Conservation (phyloP, 2,329 filamentous ascomycete species). For the Colletotrichum sp. region DNA sequence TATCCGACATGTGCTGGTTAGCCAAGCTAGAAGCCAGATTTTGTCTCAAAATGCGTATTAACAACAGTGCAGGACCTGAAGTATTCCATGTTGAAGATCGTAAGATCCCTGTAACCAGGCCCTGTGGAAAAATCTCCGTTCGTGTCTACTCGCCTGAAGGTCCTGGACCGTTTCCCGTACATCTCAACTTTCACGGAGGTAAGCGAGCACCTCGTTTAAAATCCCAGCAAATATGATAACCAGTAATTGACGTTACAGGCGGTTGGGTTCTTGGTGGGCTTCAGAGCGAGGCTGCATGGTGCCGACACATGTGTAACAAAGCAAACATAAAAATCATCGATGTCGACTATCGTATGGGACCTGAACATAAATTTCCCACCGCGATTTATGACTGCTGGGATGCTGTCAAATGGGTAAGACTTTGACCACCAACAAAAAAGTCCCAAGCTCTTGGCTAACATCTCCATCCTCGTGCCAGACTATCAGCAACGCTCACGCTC, state of each 20-base stretch:
- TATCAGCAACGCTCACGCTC: neutral
- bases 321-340: slow-evolving; percentile 31
- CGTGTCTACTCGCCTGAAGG: slow-evolving; percentile 31
- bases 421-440: neutral
- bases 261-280: slow-evolving; percentile 30
- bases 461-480: neutral
- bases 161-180: slow-evolving; percentile 27
- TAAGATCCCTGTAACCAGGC: slow-evolving; percentile 27
- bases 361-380: slow-evolving; percentile 27
- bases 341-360: slow-evolving; percentile 31
- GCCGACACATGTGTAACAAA: slow-evolving; percentile 29
- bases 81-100: slow-evolving; percentile 7
- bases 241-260: neutral
- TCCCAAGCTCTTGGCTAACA: neutral
- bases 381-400: slow-evolving; percentile 30
- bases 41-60: no score
- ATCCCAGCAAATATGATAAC: neutral
- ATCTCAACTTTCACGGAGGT: slow-evolving; percentile 30
- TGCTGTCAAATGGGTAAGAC: slow-evolving; percentile 31
- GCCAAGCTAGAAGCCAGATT: neutral
- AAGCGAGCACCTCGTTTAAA: neutral
- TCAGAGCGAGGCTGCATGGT: slow-evolving; percentile 29
- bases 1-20: slow-evolving; percentile 29
- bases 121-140: slow-evolving; percentile 26
- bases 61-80: neutral